Evolutionary conservation across 2,329 filamentous ascomycete genomes (phyloP), one percentile per base, ranked within the genome.

Genomic region (Polychaeton citri): DNA sequence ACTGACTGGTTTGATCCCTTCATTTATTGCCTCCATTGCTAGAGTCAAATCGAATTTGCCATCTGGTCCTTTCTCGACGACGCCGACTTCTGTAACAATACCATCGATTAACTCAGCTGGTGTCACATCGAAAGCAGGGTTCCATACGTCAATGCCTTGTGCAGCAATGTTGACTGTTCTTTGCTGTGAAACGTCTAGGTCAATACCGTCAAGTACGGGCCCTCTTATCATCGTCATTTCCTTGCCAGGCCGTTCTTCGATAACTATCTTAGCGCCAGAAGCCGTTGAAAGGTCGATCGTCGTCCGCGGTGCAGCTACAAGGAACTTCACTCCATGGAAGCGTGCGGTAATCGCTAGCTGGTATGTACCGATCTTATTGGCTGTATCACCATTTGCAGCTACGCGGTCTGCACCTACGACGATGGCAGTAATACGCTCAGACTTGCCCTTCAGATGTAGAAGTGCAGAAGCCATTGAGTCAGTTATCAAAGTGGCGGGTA

Each of bases 291-390:
- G 65, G 53, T 98, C 90, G 47, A 98, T 90, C 38, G 85, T 94
- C 2, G 90, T 98, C 5, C 87, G 82, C 0, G 90, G 90, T 1
- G 90, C 90, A 0, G 90, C 90, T 19, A 98, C 87, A 7, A 98
- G 71, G 55, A 98, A 98, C 59, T 88, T 93, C 52, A 96, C 72
- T 13, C 83, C 82, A 51, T 98, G 90, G 52, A 87, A 69, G 45
- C 72, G 78, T 16, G 90, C 90, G 19, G 94, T 70, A n/a, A 96
- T 86, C 3, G 90, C 86, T 3, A 98, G 71, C 37, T 79, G 73
- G 57, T 98, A 96, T 1, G 90, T 98, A 35, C 90, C 90, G 42
- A 98, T 92, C 66, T 98, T 98, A 66, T 98, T 98, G 38, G 90
- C 90, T 0, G 90, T 96, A 62, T 98, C 90, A 19, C 90, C 90